Evolutionary conservation across 2,329 filamentous ascomycete genomes (phyloP).

Genomic region (Scleromitrula shiraiana): DNA sequence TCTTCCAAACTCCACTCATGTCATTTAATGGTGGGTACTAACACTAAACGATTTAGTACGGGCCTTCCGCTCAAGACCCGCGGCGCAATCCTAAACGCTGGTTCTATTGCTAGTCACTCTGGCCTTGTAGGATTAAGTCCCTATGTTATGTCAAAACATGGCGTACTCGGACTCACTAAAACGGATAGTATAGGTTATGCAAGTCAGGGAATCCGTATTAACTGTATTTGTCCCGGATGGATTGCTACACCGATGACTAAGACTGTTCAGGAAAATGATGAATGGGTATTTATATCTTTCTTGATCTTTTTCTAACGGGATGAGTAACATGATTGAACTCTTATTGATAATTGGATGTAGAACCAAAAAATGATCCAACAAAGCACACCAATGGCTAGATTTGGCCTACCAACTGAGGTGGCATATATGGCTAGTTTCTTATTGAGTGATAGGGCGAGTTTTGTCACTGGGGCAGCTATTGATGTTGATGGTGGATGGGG

Average conservation of each 20-base stretch:
- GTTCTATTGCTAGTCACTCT: conserved; percentile 11
- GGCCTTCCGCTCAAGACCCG: conserved; percentile 19
- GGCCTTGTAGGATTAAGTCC: conserved; percentile 8
- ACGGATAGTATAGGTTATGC: conserved; percentile 27
- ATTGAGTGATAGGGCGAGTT: conserved; percentile 21
- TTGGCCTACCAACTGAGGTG: conserved; percentile 16
- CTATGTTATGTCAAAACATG: conserved; percentile 21
- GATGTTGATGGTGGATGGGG: conserved; percentile 20
- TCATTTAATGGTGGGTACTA: background rate
- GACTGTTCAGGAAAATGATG: background rate
- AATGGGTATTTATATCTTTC: background rate
- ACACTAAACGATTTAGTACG: conserved; percentile 11
- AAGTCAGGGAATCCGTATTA: conserved; percentile 16
- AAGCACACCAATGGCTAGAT: conserved; percentile 15
- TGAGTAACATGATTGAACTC: too few relatives aligned
- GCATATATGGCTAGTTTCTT: conserved; percentile 19
- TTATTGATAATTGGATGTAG: too few relatives aligned
- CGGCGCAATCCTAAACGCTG: conserved; percentile 27
- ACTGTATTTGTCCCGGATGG: conserved; percentile 23
- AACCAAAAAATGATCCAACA: conserved; percentile 1
- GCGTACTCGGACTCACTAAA: conserved; percentile 29
- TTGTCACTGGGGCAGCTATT: conserved; percentile 15
- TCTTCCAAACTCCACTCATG: background rate
- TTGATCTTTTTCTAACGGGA: background rate
- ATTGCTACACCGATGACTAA: conserved; percentile 15